These are phyloP conservation scores for Capsicum chinense DNA, from an alignment of 257 asterid genomes.

Conservation along the genomic window DNA sequence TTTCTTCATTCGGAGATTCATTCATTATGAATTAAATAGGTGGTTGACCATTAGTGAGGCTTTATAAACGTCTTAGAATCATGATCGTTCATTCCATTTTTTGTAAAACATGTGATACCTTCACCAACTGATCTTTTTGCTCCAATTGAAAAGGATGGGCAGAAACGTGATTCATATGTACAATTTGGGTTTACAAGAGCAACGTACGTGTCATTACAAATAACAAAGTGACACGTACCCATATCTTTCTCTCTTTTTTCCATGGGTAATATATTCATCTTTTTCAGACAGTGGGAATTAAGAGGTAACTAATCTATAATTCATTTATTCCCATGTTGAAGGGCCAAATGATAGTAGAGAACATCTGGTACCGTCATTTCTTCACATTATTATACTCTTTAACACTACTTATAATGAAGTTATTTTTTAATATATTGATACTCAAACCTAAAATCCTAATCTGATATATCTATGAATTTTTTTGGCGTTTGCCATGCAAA, in stretches of 20 bases:
- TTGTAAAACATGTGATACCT: no score
- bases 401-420: not conserved
- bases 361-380: not conserved
- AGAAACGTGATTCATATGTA: constrained; percentile 8
- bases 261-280: not conserved
- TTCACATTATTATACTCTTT: not conserved
- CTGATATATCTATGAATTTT: no score
- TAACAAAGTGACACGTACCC: not conserved
- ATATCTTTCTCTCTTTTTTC: not conserved
- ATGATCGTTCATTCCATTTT: no score
- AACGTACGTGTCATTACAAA: not conserved
- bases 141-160: not conserved
- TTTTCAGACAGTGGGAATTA: not conserved
- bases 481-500: no score
- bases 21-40: no score
- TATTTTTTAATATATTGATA: not conserved
- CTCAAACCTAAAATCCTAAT: not conserved
- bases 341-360: not conserved
- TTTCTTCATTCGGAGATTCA: no score
- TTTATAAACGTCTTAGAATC: no score
- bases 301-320: not conserved
- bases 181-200: not conserved
- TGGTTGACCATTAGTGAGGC: no score
- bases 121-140: not conserved
- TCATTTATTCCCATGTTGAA: not conserved